phyloP scores from a whole-genome alignment of 169 alveolate species.

The Cryptosporidium parvum region DNA sequence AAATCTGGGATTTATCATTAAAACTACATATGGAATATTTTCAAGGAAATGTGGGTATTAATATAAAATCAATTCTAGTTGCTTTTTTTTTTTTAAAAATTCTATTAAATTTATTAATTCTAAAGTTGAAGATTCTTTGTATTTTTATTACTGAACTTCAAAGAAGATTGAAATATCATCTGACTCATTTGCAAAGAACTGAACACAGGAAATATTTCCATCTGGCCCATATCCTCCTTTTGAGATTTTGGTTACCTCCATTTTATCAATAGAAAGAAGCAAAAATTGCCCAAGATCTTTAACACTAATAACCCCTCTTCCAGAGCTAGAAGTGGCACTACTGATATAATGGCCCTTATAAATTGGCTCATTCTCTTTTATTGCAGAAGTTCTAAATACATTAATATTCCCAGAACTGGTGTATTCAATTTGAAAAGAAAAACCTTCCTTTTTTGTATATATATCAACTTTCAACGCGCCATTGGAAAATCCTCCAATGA shows the following conservation, averaged over 20 bases:
- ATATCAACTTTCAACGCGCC: constrained; percentile 9
- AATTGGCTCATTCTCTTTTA: constrained; percentile 23
- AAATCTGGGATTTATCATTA: background rate
- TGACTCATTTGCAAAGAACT: constrained; percentile 21
- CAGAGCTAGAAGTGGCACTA: background rate
- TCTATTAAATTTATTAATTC: background rate
- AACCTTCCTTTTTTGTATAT: constrained; percentile 7
- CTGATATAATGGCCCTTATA: constrained; percentile 28
- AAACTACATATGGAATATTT: background rate
- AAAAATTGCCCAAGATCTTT: constrained; percentile 51
- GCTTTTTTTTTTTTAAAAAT: background rate
- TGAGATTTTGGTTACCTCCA: constrained; percentile 31
- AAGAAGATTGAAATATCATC: constrained; percentile 50
- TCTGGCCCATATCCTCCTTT: constrained; percentile 65
- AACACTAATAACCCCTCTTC: constrained; percentile 26
- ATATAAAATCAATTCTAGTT: background rate
- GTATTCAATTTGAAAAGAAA: constrained; percentile 32
- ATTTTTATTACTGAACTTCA: constrained; percentile 10
- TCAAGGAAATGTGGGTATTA: background rate
- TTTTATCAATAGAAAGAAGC: constrained; percentile 31
- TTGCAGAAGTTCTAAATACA: constrained; percentile 37
- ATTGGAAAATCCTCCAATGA: constrained; percentile 36
- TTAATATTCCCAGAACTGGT: constrained; percentile 25
- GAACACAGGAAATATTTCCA: constrained; percentile 66
- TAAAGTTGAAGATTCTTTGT: background rate